Conservation (phyloP, 768 basidiomycete species). For the Calvatia gigantea region DNA sequence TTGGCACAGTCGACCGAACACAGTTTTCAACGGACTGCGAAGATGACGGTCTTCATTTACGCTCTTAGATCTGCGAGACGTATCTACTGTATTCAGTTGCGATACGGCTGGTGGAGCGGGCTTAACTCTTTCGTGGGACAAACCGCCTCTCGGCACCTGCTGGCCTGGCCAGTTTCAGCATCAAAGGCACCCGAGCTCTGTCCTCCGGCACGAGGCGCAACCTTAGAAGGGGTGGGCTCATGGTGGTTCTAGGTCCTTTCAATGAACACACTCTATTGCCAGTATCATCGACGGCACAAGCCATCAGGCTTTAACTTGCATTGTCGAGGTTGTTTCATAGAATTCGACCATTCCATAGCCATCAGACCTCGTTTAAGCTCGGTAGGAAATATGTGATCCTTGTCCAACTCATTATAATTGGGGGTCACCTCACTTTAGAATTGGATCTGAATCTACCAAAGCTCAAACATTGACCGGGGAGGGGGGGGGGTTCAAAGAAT, state of each 20-base stretch:
- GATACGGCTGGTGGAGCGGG: conserved; percentile 6
- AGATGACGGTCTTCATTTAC: conserved; percentile 5
- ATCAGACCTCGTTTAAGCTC: neutral
- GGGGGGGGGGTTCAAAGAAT: too few relatives aligned
- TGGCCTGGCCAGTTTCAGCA: conserved; percentile 1
- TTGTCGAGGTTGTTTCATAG: conserved; percentile 3
- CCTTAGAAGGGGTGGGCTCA: neutral
- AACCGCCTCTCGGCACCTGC: neutral
- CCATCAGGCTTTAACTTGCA: neutral
- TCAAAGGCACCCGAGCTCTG: neutral
- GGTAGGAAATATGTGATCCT: neutral
- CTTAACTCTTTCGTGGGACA: neutral
- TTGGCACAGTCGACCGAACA: neutral
- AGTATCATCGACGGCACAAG: neutral
- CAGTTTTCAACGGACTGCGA: neutral
- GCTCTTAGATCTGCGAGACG: conserved; percentile 1
- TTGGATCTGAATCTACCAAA: conserved; percentile 3
- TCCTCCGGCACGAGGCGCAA: conserved; percentile 4
- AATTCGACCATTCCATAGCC: neutral
- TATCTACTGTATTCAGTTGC: neutral
- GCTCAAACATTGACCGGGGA: conserved; percentile 4
- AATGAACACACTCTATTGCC: neutral
- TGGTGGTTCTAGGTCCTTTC: neutral
- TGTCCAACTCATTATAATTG: neutral
- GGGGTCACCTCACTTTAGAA: neutral